Base-by-base conservation (phyloP, 768 basidiomycete genomes). In the Calocybe indica region DNA sequence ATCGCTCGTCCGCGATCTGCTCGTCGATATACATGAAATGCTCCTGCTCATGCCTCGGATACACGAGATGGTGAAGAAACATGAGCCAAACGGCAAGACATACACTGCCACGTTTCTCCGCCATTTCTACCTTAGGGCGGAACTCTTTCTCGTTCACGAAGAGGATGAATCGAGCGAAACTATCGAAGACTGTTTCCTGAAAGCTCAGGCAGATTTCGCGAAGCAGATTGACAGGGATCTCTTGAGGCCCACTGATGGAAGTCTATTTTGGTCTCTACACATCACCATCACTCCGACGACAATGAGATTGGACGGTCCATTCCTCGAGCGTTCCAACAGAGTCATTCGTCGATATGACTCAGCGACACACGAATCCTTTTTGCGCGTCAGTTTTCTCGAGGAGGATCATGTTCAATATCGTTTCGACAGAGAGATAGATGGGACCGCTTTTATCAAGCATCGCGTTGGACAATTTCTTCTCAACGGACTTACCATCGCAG, bases 381-480 rank as follows among this genome's bases (percentile, higher is more conserved):
- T 86, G 22, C 77, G 83, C 6, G 83, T 86, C 48, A 72, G 69
- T 47, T 83, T 85, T 55, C 68, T 73, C 12, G 83, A 87, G 45
- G 83, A 87, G 56, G 75, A 69, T 8, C 61, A 65, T 5, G 57
- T 80, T 5, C 72, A 74, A 40, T 75, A 74, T 56, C 75, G 75
- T 5, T 78, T 74, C 48, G 78, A 82, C 55, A 70, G 74, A 13
- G 80, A 83, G 22, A 57, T 82, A 8, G 73, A 85, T 51, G 75
- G 77, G 3, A 63, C 64, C 5, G 56, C 43, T 5, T 85, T 83
- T 52, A 69, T 83, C 45, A 58, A 62, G 28, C 45, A 57, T 2
- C 72, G 82, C 33, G 68, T 83, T 12, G 76, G 78, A 1, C 55
- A 63, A 9, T 56, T 71, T 35, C 56, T 80, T 29, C 59, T 74